Conservation (phyloP, 257 asterid species). For the Primulina tabacum region DNA sequence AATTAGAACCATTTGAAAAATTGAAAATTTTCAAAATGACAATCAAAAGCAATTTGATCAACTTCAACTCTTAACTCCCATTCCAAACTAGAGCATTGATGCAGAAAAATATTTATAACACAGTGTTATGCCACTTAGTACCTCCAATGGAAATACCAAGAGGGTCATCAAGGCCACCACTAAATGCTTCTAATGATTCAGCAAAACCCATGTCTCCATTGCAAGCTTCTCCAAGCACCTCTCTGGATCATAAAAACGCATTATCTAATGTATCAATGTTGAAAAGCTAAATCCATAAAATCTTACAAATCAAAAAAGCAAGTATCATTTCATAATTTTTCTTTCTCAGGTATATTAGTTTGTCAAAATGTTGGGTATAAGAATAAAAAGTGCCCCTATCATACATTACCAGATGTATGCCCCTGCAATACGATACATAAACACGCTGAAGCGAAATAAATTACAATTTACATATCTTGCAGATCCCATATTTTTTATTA, state of each 20-base stretch:
- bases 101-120: background rate
- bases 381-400: no score
- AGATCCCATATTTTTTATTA: no score
- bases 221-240: slow-evolving; percentile 73
- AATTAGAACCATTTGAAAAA: background rate
- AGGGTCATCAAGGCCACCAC: slow-evolving; percentile 93
- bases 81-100: background rate
- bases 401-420: no score
- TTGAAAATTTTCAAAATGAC: slow-evolving; percentile 5
- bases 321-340: background rate
- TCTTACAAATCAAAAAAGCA: slow-evolving; percentile 18
- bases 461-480: no score
- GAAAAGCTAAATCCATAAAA: background rate
- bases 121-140: slow-evolving; percentile 28
- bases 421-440: background rate
- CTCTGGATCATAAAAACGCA: slow-evolving; percentile 45
- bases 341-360: slow-evolving; percentile 10
- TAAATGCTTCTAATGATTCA: slow-evolving; percentile 85
- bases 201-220: slow-evolving; percentile 77
- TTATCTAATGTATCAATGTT: slow-evolving; percentile 1
- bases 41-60: slow-evolving; percentile 11
- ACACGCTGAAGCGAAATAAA: slow-evolving; percentile 8
- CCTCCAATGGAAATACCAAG: slow-evolving; percentile 93
- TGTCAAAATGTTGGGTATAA: background rate
- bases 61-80: slow-evolving; percentile 3